Percentiles rank a stretch among this genome's conserved stretches.
Evolutionary conservation across 768 basidiomycete species (phyloP).

Genomic region (Tephrocybe sp.): DNA sequence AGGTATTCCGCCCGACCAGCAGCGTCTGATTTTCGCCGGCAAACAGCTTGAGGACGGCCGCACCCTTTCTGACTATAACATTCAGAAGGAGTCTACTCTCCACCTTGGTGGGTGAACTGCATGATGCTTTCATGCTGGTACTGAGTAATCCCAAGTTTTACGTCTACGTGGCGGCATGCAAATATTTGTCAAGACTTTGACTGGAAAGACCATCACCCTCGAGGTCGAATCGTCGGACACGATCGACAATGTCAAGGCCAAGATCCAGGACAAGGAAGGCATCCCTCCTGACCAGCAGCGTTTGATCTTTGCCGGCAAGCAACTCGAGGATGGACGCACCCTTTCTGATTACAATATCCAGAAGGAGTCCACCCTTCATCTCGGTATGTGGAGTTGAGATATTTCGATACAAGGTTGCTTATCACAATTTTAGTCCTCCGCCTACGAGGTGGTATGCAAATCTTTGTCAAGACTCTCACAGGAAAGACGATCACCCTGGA

Average conservation of each 20-base stretch:
- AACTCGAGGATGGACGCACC: conserved; percentile 36
- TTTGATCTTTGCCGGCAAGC: conserved; percentile 28
- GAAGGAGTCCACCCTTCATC: conserved; percentile 67
- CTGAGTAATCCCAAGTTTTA: conserved; percentile 19
- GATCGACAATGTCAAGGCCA: conserved; percentile 22
- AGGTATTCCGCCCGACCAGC: conserved; percentile 21
- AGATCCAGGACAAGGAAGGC: conserved; percentile 23
- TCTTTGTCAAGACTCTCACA: conserved; percentile 22
- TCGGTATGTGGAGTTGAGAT: conserved; percentile 13
- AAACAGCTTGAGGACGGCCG: conserved; percentile 21
- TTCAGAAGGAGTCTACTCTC: conserved; percentile 22
- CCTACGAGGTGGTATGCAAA: conserved; percentile 31
- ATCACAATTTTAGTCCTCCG: conserved; percentile 22
- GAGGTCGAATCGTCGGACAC: conserved; percentile 23
- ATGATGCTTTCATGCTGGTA: background rate
- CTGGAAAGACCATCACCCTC: conserved; percentile 53
- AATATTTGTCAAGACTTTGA: conserved; percentile 50
- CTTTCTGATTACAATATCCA: conserved; percentile 36
- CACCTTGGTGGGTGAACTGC: conserved; percentile 27
- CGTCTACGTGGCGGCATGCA: conserved; percentile 37
- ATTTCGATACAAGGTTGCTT: background rate
- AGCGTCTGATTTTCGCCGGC: conserved; percentile 20
- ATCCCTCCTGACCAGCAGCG: conserved; percentile 23
- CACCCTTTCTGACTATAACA: conserved; percentile 20
- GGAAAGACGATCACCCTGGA: conserved; percentile 22